These are phyloP conservation scores for Psilocybe cubensis DNA, from an alignment of 768 basidiomycete species.

Conservation along the genomic window DNA sequence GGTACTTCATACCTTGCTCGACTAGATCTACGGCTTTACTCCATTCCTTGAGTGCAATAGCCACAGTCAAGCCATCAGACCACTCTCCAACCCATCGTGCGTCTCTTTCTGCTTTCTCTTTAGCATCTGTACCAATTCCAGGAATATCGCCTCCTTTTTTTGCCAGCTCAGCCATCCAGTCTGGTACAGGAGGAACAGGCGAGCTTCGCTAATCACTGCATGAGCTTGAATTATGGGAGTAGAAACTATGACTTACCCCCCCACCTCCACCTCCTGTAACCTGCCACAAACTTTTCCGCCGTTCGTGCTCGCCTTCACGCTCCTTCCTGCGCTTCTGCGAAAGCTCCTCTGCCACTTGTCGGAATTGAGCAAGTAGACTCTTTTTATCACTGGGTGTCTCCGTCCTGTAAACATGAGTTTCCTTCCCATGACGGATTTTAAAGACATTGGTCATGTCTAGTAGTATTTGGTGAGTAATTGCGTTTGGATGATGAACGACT, in stretches of 20 bases:
- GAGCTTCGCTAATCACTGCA: slow-evolving; percentile 30
- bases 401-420: slow-evolving; percentile 92
- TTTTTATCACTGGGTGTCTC: slow-evolving; percentile 86
- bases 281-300: slow-evolving; percentile 78
- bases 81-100: slow-evolving; percentile 89
- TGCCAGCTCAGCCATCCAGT: slow-evolving; percentile 77
- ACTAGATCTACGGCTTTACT: slow-evolving; percentile 83
- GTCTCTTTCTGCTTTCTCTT: slow-evolving; percentile 81
- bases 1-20: slow-evolving; percentile 66
- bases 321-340: slow-evolving; percentile 89
- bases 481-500: slow-evolving; percentile 27
- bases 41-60: slow-evolving; percentile 90
- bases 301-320: slow-evolving; percentile 90
- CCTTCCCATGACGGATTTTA: slow-evolving; percentile 92
- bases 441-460: slow-evolving; percentile 92
- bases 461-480: background rate
- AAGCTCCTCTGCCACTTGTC: slow-evolving; percentile 92
- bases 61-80: slow-evolving; percentile 88
- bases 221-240: background rate
- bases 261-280: slow-evolving; percentile 46
- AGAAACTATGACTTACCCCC: slow-evolving; percentile 25
- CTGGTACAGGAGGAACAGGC: slow-evolving; percentile 63
- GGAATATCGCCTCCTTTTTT: slow-evolving; percentile 54
- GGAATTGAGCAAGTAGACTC: slow-evolving; percentile 79
- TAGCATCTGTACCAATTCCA: slow-evolving; percentile 52